Percentiles rank a stretch among this genome's conserved stretches.
These are phyloP conservation scores for Hemileia vastatrix DNA, from an alignment of 1,284 basidiomycete species.

Conservation along the genomic window DNA sequence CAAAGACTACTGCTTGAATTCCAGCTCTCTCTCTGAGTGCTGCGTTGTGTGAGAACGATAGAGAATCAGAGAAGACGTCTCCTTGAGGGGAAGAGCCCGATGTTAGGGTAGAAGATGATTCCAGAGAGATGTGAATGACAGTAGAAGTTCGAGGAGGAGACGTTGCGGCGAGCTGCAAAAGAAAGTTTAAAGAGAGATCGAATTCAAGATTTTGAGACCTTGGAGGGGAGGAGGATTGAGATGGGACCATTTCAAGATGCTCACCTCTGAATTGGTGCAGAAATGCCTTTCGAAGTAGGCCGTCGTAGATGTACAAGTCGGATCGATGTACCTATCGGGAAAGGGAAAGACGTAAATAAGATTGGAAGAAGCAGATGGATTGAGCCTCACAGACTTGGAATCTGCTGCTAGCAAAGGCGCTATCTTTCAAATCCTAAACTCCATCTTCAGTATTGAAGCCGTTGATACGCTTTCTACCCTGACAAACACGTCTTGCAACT, in stretches of 20 bases:
- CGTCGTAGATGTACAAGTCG: conserved; percentile 26
- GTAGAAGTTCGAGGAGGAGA: no score
- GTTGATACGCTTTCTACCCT: no score
- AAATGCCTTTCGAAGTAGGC: conserved; percentile 36
- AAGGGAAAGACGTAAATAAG: not conserved
- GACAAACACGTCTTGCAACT: not conserved
- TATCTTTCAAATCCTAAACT: no score
- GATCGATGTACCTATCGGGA: conserved; percentile 27
- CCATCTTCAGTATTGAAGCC: no score
- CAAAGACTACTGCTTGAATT: not conserved
- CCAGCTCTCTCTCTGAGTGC: not conserved
- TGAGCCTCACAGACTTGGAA: no score
- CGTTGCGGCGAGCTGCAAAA: no score
- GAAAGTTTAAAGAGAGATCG: no score
- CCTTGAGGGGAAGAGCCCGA: not conserved
- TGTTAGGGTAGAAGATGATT: not conserved
- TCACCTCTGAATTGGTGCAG: conserved; percentile 28
- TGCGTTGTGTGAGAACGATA: not conserved
- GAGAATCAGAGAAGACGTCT: not conserved
- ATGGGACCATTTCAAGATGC: not conserved
- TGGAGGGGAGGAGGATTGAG: no score
- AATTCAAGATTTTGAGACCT: no score
- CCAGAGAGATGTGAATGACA: no score
- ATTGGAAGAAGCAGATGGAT: no score
- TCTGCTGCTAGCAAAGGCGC: no score